A percentile compares a stretch with the other conserved stretches of the same genome.
Conservation (phyloP, 176 grass and related monocot species). For the Bolboschoenus planiculmis region DNA sequence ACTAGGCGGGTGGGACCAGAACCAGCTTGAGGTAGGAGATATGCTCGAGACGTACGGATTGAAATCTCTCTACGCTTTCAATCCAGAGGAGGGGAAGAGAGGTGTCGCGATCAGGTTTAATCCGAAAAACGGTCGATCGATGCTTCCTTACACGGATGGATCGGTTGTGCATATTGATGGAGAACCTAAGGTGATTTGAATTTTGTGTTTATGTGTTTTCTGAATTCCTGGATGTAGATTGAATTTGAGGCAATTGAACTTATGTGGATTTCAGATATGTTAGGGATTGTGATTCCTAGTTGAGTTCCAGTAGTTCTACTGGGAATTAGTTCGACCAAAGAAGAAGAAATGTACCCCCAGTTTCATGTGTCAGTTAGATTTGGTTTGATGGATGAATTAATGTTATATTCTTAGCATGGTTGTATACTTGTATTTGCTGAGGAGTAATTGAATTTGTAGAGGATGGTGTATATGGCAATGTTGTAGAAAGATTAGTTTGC, state of each 20-base stretch:
- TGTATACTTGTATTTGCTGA: not conserved
- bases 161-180: constrained; percentile 72
- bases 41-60: constrained; percentile 77
- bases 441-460: not conserved
- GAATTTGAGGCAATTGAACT: not conserved
- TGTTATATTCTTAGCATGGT: not conserved
- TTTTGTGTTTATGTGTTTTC: not conserved
- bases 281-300: not conserved
- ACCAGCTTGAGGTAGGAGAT: constrained; percentile 87
- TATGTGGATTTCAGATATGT: not conserved
- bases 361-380: not conserved
- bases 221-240: not conserved
- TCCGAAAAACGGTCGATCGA: constrained; percentile 65
- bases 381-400: not conserved
- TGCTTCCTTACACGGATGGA: constrained; percentile 54
- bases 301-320: not conserved
- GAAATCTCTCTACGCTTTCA: constrained; percentile 71
- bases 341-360: not conserved
- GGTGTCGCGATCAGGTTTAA: constrained; percentile 74
- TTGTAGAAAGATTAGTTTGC: not conserved
- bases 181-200: constrained; percentile 61
- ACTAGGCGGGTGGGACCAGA: constrained; percentile 69
- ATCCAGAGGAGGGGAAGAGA: constrained; percentile 46
- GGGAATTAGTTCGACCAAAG: not conserved
- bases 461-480: not conserved